phyloP scores from a whole-genome alignment of 2,329 filamentous ascomycete genomes.

The Verticillium dahliae region DNA sequence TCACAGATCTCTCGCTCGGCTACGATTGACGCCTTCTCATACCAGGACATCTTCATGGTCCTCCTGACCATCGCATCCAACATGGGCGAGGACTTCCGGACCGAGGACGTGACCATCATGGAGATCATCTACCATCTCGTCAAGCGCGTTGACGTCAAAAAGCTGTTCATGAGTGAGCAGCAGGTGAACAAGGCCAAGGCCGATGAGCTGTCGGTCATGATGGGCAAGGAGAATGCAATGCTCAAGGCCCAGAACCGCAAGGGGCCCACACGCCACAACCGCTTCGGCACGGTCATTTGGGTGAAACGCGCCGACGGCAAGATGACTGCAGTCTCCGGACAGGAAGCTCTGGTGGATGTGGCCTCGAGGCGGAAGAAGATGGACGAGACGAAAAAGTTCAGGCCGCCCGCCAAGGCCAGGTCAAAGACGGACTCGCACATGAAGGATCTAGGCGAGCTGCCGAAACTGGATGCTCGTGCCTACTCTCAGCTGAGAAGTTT shows the following conservation, averaged over 20 bases:
- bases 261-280: constrained; percentile 80
- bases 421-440: constrained; percentile 54
- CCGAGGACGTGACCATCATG: constrained; percentile 82
- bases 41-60: constrained; percentile 83
- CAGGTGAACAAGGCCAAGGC: constrained; percentile 63
- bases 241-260: constrained; percentile 68
- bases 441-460: constrained; percentile 70
- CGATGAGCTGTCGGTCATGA: constrained; percentile 65
- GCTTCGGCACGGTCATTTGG: constrained; percentile 98
- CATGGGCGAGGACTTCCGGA: constrained; percentile 87
- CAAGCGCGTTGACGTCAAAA: constrained; percentile 78
- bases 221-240: constrained; percentile 82
- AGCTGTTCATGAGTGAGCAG: constrained; percentile 77
- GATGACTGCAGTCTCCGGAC: constrained; percentile 80
- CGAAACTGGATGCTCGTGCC: constrained; percentile 65
- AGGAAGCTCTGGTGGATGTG: constrained; percentile 71
- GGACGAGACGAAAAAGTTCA: constrained; percentile 91
- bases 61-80: constrained; percentile 84
- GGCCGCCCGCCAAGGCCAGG: constrained; percentile 62
- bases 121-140: constrained; percentile 90
- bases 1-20: constrained; percentile 81
- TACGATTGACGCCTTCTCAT: constrained; percentile 81
- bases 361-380: constrained; percentile 76
- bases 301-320: constrained; percentile 81
- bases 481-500: constrained; percentile 72